Base-by-base conservation (phyloP, 2,329 filamentous ascomycete genomes). In the Pseudogymnoascus sp. region DNA sequence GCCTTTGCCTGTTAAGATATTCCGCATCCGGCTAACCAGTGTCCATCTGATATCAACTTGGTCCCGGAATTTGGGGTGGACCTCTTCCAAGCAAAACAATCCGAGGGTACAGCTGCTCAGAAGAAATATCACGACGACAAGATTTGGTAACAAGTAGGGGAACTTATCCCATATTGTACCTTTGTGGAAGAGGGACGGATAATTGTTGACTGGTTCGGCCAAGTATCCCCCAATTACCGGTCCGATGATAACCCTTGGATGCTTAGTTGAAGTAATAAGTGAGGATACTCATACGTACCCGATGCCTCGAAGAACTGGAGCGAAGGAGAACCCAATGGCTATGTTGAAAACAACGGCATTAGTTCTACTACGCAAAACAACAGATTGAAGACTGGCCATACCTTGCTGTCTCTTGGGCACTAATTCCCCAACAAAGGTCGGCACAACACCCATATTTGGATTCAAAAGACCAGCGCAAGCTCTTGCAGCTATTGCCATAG, bases 221-320 rank as follows among this genome's bases (percentile, higher is more conserved):
- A 97, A 81, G 63, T 89, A 84, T 68, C 92, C 92, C 69, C 92
- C 92, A 71, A 96, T 87, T 71, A 89, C 88, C 44, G 92, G 91
- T 41, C 92, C 92, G 68, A 96, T 81, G 68, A 96, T 95, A 33
- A 92, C 95, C 65, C 86, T 89, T 59, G 68, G n/a, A 37, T 1
- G n/a, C 2, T 61, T 61, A 61, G 59, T 68, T 31, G 24, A 62
- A 57, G 6, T 21, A 44, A 13, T 41, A 17, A n/a, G n/a, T n/a
- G n/a, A n/a, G n/a, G n/a, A 15, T 7, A 39, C 10, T 58, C 64
- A 24, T 40, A 74, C 78, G 74, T 79, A 89, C 79, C 92, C 92
- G 69, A 97, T 80, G 71, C 91, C 95, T 92, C 92, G 96, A 33
- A 97, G 89, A 72, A 95, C 89, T 1, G 92, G 92, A 90, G 97